These are phyloP conservation scores for Coemansia sp. DNA, from an alignment of 192 early-diverging fungal species.

Conservation along the genomic window DNA sequence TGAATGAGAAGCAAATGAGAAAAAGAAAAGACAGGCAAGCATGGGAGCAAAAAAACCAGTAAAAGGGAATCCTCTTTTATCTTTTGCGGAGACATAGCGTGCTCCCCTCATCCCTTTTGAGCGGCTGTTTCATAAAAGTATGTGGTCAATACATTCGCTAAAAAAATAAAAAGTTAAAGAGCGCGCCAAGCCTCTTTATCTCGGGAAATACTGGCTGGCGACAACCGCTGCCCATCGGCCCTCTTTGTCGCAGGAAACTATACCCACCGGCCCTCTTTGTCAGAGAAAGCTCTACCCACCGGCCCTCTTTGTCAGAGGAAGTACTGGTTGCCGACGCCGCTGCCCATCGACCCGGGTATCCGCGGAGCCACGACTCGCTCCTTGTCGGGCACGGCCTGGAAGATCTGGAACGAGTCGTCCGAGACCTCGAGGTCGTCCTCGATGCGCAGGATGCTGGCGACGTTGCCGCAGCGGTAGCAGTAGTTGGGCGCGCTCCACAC, in stretches of 20 bases:
- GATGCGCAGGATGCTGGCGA: slow-evolving; percentile 78
- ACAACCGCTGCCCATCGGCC: neutral
- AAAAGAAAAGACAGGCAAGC: slow-evolving; percentile 3
- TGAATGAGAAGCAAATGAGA: slow-evolving; percentile 5
- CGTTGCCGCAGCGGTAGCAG: slow-evolving; percentile 98
- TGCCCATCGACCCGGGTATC: slow-evolving; percentile 50
- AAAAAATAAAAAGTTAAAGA: neutral
- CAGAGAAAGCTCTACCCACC: no score
- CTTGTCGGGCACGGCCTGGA: slow-evolving; percentile 93
- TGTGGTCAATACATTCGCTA: neutral
- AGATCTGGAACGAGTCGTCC: slow-evolving; percentile 91
- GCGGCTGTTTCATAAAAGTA: no score
- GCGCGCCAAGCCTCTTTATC: neutral
- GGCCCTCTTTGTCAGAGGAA: no score
- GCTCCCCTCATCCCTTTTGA: neutral
- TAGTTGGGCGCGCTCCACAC: slow-evolving; percentile 99
- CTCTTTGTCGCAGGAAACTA: no score
- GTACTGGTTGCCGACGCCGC: slow-evolving; percentile 38
- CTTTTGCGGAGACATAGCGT: neutral
- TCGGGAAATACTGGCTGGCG: no score
- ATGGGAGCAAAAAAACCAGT: slow-evolving; percentile 7
- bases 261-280: no score
- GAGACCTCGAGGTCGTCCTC: slow-evolving; percentile 73
- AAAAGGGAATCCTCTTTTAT: slow-evolving; percentile 6
- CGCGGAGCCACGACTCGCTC: slow-evolving; percentile 60